Base-by-base conservation (phyloP, 768 basidiomycete species). In the Mycena polygramma region DNA sequence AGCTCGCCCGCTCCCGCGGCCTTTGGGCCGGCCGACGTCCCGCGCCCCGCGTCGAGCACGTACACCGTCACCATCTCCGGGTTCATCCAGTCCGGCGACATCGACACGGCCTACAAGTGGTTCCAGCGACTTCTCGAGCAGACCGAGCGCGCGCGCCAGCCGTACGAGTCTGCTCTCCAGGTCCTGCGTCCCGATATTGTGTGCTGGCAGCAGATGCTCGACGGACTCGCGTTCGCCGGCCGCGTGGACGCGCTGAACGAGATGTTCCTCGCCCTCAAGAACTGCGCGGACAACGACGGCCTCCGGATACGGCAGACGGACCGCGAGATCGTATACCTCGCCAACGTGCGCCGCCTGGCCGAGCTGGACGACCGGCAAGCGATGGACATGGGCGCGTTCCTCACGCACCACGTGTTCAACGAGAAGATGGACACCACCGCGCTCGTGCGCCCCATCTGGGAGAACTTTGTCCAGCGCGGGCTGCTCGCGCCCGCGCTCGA, bases 21-120 rank as follows among this genome's bases (percentile, higher is more conserved):
- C 1, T 85, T 86, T 49, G 74, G 74, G 20, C 66, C 82, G 1
- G 66, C 76, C 0, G 87, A 89, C 63, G 69, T 87, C 45, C 93
- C 92, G 1, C 83, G 83, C 0, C 90, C 92, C 1, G 84, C 88
- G 17, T 82, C 88, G 2, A 86, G 88, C 0, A 93, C 93, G 0
- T 95, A 90, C 76, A 85, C 86, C 9, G 80, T 83, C 0, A 85
- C 94, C 65, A 87, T 96, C 68, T 79, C 78, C 1, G 92, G 92
- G 1, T 96, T 95, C 79, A 85, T 89, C 72, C 79, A 83, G 15
- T 77, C 80, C 13, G 88, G 87, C 15, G 95, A 96, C 75, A 75
- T 91, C 7, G 73, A 81, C 3, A 90, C 88, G 0, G 94, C 94
- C 0, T 74, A 91, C 51, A 77, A 82, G 7, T 97, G 95, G 95